These are phyloP conservation scores for Botrytis tulipae DNA, from an alignment of 2,329 filamentous ascomycete genomes.

Conservation along the genomic window DNA sequence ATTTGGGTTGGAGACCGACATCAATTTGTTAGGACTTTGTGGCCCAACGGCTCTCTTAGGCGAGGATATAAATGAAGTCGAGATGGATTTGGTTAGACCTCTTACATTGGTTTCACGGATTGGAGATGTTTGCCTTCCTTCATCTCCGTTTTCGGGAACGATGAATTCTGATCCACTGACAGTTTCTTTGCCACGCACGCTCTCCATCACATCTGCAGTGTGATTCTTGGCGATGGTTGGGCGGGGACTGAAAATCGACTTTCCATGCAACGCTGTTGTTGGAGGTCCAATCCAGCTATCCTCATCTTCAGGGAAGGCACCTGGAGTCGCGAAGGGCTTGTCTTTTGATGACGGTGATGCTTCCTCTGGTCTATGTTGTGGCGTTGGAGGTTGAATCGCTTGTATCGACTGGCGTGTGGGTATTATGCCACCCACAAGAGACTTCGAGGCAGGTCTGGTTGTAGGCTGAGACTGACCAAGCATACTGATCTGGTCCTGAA, in stretches of 20 bases:
- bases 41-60: slow-evolving; percentile 41
- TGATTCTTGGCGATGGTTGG: slow-evolving; percentile 59
- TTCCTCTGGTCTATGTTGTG: slow-evolving; percentile 25
- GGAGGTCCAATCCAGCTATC: slow-evolving; percentile 63
- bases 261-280: slow-evolving; percentile 32
- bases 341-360: slow-evolving; percentile 24
- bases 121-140: slow-evolving; percentile 37
- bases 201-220: slow-evolving; percentile 61
- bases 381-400: slow-evolving; percentile 21
- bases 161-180: slow-evolving; percentile 49
- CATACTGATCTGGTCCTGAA: slow-evolving; percentile 89
- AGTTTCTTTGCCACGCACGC: slow-evolving; percentile 49
- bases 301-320: slow-evolving; percentile 58
- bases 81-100: slow-evolving; percentile 61
- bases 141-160: slow-evolving; percentile 44
- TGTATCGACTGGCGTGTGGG: slow-evolving; percentile 28
- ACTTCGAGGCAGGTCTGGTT: slow-evolving; percentile 37
- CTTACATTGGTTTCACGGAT: slow-evolving; percentile 37
- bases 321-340: slow-evolving; percentile 46
- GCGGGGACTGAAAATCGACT: slow-evolving; percentile 46
- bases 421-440: slow-evolving; percentile 31
- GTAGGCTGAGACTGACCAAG: slow-evolving; percentile 53
- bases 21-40: slow-evolving; percentile 53
- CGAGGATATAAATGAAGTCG: slow-evolving; percentile 57
- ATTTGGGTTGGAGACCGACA: slow-evolving; percentile 58